Percentiles rank a stretch among this genome's conserved stretches.
Conservation (phyloP, 768 basidiomycete genomes). For the Trametes elegans region DNA sequence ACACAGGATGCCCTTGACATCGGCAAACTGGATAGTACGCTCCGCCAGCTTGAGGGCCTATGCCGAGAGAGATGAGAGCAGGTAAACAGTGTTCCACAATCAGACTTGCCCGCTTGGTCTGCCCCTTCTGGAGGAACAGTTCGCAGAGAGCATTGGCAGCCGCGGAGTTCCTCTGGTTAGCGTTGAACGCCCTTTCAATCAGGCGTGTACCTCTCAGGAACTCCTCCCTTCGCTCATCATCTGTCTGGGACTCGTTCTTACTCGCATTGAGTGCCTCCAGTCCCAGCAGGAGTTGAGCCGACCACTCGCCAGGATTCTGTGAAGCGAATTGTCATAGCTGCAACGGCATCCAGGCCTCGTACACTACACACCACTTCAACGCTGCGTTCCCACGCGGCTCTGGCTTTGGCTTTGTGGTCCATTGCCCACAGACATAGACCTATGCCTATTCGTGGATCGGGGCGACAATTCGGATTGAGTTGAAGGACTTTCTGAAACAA, state of each 20-base stretch:
- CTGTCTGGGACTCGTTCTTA: constrained; percentile 62
- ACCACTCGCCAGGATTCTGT: constrained; percentile 77
- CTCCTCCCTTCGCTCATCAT: constrained; percentile 58
- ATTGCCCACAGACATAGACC: constrained; percentile 92
- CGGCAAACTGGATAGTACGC: constrained; percentile 90
- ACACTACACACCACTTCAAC: constrained; percentile 67
- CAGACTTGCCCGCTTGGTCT: constrained; percentile 51
- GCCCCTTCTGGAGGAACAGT: constrained; percentile 71
- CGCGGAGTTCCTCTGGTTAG: constrained; percentile 72
- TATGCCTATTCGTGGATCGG: constrained; percentile 94
- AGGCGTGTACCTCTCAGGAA: constrained; percentile 67
- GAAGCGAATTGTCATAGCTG: background rate
- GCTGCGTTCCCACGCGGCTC: constrained; percentile 88
- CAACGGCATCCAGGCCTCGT: background rate
- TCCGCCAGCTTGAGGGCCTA: constrained; percentile 93
- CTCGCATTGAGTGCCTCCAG: constrained; percentile 85
- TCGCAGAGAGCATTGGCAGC: constrained; percentile 85
- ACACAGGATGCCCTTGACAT: constrained; percentile 78
- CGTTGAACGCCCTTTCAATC: constrained; percentile 78
- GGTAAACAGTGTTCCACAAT: background rate
- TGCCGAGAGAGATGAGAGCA: too few relatives aligned
- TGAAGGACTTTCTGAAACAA: constrained; percentile 83
- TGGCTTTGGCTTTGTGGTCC: constrained; percentile 79
- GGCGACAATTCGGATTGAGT: constrained; percentile 73
- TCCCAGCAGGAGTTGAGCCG: constrained; percentile 80